A percentile compares a stretch with the other conserved stretches of the same genome.
Conservation (phyloP, 495 filamentous ascomycete species). For the Daldinia vernicosa region DNA sequence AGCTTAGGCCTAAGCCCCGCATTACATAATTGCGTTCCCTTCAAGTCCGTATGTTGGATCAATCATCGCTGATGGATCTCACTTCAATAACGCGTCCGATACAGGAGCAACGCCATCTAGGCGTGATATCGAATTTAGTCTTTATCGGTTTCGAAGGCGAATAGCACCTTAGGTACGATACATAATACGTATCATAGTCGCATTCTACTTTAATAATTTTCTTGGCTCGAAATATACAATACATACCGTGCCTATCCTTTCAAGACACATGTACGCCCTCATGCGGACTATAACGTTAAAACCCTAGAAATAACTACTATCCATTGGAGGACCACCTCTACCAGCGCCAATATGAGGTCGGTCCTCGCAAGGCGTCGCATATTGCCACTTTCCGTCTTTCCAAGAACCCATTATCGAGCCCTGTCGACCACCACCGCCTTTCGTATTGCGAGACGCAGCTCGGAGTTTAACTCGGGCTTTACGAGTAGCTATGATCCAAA, state of each 20-base stretch:
- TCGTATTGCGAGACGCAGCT: conserved; percentile 44
- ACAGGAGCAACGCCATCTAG: conserved; percentile 19
- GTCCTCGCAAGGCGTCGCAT: conserved; percentile 48
- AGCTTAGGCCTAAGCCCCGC: conserved; percentile 21
- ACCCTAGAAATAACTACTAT: conserved; percentile 9
- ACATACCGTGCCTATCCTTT: neutral
- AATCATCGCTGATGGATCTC: conserved; percentile 29
- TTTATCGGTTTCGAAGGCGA: neutral
- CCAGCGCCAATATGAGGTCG: conserved; percentile 44
- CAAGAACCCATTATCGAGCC: conserved; percentile 37
- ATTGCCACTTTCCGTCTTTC: conserved; percentile 19
- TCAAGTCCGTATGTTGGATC: conserved; percentile 19
- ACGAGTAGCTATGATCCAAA: conserved; percentile 80
- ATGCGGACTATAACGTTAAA: conserved; percentile 23
- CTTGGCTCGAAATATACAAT: neutral
- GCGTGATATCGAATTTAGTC: neutral
- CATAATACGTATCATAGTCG: neutral
- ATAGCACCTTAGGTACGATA: neutral
- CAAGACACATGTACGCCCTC: conserved; percentile 1
- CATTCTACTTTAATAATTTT: neutral
- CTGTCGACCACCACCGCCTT: conserved; percentile 48
- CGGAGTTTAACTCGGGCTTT: conserved; percentile 62
- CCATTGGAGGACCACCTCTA: conserved; percentile 17
- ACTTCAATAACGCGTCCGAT: conserved; percentile 31
- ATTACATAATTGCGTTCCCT: conserved; percentile 15